Conservation (phyloP, 805 yeast genomes). For the Candida anglica region DNA sequence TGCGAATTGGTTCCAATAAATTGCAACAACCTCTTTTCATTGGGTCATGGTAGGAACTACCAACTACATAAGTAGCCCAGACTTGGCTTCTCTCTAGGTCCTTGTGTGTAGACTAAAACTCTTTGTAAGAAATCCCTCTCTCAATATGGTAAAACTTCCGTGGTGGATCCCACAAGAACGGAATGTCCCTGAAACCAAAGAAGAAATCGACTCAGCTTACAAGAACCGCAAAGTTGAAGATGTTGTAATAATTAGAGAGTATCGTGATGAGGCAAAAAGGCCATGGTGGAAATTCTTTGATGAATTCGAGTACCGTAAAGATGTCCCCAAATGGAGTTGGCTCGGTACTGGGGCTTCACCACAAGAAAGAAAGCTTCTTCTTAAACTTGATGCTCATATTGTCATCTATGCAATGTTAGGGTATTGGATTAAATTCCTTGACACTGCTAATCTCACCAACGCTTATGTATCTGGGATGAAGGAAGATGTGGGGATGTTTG, state of each 20-base stretch:
- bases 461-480: slow-evolving; percentile 23
- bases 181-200: slow-evolving; percentile 7
- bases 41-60: too few species aligned
- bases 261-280: slow-evolving; percentile 50
- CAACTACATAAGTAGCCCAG: too few species aligned
- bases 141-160: slow-evolving; percentile 6
- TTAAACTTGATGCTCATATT: slow-evolving; percentile 25
- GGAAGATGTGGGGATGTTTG: slow-evolving; percentile 21
- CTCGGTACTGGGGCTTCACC: slow-evolving; percentile 22
- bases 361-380: slow-evolving; percentile 22
- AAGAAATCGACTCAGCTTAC: slow-evolving; percentile 3
- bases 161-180: slow-evolving; percentile 15
- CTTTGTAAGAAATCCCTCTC: too few species aligned
- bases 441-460: slow-evolving; percentile 18
- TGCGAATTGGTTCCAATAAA: too few species aligned
- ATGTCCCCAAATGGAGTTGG: slow-evolving; percentile 18
- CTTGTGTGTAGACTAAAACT: too few species aligned
- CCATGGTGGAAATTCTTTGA: slow-evolving; percentile 47
- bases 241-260: slow-evolving; percentile 24
- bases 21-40: too few species aligned
- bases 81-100: too few species aligned
- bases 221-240: background rate
- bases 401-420: slow-evolving; percentile 23
- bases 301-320: slow-evolving; percentile 25
- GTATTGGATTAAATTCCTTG: slow-evolving; percentile 21